Evolutionary conservation across 345 rosid species (phyloP).

Genomic region (Crucihimalaya himalaica): DNA sequence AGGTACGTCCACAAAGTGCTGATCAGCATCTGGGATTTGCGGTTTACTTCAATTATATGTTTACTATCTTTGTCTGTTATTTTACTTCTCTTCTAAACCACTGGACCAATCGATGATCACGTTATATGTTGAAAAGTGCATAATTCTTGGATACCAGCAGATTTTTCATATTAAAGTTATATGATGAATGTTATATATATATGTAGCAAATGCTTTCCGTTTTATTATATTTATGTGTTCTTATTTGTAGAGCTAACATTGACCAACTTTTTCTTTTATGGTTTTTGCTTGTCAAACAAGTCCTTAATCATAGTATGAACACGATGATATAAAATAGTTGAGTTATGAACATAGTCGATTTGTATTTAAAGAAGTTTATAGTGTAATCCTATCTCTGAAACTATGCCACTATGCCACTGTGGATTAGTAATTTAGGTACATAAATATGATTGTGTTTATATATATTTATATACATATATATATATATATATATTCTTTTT

Average conservation of each 20-base stretch:
- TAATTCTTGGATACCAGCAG: background rate
- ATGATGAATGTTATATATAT: constrained; percentile 27
- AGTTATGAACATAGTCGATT: no score
- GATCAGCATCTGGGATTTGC: background rate
- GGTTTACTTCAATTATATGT: constrained; percentile 3
- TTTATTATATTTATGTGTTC: constrained; percentile 4
- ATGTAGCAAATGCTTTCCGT: constrained; percentile 7
- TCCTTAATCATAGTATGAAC: background rate
- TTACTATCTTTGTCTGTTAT: constrained; percentile 1
- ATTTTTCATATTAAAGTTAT: constrained; percentile 6
- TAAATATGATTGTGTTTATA: no score
- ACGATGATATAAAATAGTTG: no score
- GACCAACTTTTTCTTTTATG: background rate
- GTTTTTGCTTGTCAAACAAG: constrained; percentile 8
- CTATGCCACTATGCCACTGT: constrained; percentile 8
- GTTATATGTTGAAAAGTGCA: constrained; percentile 2
- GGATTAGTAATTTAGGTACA: background rate
- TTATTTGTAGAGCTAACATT: background rate
- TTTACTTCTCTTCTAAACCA: constrained; percentile 3
- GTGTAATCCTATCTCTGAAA: no score
- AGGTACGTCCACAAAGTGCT: constrained; percentile 51
- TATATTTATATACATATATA: no score
- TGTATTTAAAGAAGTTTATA: no score
- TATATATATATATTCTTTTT: no score
- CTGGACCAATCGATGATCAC: constrained; percentile 12